Evolutionary conservation across 306 rosid genomes (phyloP), one percentile per base, ranked within the genome.

Genomic region (Cyclanthera cordifolia): DNA sequence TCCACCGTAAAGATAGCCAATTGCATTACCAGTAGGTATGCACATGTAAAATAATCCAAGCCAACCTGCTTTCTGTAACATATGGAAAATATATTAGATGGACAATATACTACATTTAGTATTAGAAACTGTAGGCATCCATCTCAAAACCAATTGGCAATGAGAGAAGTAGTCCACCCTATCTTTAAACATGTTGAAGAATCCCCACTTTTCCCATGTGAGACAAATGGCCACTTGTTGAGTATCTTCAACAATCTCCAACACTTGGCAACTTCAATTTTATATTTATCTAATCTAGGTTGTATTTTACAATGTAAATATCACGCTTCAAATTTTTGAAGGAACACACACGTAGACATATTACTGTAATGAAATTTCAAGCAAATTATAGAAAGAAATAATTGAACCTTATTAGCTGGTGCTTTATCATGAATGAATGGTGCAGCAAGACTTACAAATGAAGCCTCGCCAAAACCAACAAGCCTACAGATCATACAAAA

Each of bases 401-500:
- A 79, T 69, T 14, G 70, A 63, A 91, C 97, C 96, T 85, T 87
- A 13, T 85, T 48, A 75, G 10, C 81, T 5, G 97, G 97, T 67
- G 97, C 96, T 72, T 85, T 88, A 70, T 91, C 97, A 72, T 88
- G 91, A 67, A 91, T 91, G 77, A 88, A 91, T 39, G 97, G 97
- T 11, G 97, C 91, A 70, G 97, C 97, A 74, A 91, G 91, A 81
- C 96, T 91, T 69, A 88, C 78, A 73, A 91, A 91, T 24, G 97
- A 91, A 54, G 97, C 97, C 85, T 91, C 97, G 2, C 96, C 96
- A 67, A 86, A 88, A 72, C 96, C 96, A 72, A 88, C 96, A 10
- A 91, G 32, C 96, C 96, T 88, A 76, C 57, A 53, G 6, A 64
- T 64, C 48, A 43, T 6, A 32, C 74, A 53, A 73, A 68, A 76